phyloP scores from a whole-genome alignment of 1,284 basidiomycete species.

The Microbotryomycetes sp. region DNA sequence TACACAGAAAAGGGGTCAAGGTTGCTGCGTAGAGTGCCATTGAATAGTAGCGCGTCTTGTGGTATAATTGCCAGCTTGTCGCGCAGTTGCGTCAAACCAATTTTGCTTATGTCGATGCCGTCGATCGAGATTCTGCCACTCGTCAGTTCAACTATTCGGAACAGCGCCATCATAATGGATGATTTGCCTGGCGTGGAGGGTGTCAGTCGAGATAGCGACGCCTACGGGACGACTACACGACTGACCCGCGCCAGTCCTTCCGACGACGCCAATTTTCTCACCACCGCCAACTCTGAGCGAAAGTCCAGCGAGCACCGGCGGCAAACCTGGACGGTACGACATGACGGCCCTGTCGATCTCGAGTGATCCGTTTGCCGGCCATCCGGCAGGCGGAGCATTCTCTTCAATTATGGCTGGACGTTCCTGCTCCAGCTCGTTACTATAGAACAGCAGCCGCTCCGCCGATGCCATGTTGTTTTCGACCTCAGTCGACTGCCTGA shows the following conservation, averaged over 20 bases:
- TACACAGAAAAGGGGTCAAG: conserved; percentile 41
- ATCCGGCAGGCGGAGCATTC: conserved; percentile 33
- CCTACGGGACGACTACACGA: conserved; percentile 14
- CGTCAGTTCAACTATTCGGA: conserved; percentile 61
- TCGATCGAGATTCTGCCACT: conserved; percentile 64
- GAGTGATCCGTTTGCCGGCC: conserved; percentile 40
- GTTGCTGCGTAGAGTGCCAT: conserved; percentile 38
- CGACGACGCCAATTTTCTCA: conserved; percentile 52
- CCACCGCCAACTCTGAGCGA: conserved; percentile 42
- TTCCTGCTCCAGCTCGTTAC: conserved; percentile 37
- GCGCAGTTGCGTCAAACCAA: conserved; percentile 53
- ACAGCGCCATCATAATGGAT: conserved; percentile 60
- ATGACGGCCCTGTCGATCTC: conserved; percentile 40
- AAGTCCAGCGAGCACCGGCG: conserved; percentile 47
- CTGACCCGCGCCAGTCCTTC: conserved; percentile 38
- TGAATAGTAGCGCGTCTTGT: conserved; percentile 57
- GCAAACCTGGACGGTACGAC: conserved; percentile 48
- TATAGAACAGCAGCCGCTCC: conserved; percentile 40
- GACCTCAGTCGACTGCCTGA: conserved; percentile 40
- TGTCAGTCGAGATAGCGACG: no score
- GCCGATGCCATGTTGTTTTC: conserved; percentile 41
- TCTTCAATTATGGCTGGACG: conserved; percentile 2
- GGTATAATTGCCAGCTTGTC: conserved; percentile 61
- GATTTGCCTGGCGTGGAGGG: conserved; percentile 54
- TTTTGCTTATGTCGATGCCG: conserved; percentile 49